Evolutionary conservation across 1,284 basidiomycete species (phyloP), one percentile per base, ranked within the genome.

Genomic region (Naganishia liquefaciens): DNA sequence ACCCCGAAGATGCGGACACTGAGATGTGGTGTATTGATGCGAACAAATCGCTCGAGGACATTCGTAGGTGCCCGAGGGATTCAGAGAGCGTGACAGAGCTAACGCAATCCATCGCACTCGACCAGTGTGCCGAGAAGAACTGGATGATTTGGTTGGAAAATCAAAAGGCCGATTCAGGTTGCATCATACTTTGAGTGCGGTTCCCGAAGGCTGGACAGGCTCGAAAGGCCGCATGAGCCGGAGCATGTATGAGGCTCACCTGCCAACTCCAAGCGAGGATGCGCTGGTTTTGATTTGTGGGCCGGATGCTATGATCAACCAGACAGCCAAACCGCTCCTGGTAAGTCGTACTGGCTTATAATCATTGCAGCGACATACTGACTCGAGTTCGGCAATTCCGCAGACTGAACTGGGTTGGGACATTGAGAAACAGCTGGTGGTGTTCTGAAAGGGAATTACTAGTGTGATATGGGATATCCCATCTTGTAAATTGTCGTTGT

Each of bases 241-340:
- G 21, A 71, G 78, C 1, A 80, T 82, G 73, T 69, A 86, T 37
- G 62, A 63, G 27, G 67, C 70, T 17, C 77, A 82, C 69, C 71
- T 86, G 33, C 83, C 84, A 10, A 17, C 65, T 7, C 78, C 81
- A 0, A 72, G 75, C 28, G 69, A 75, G 7, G 75, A 80, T n/a
- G 80, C 77, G 0, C 68, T 86, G 49, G 73, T 84, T 4, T 76
- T 86, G 33, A 79, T 83, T 21, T 87, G 86, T 68, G 85, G 85
- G 2, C 86, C 86, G 0, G 80, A 81, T 25, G 74, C 78, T 1
- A 79, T 83, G 75, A 74, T 81, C 58, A 68, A 75, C 21, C 60
- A 75, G 0, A 69, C 70, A 0, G 70, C 79, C 19, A 72, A 71
- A 63, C 71, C 73, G 0, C 65, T 57, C 2, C 30, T 72, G 15